Evolutionary conservation across 129 eudicot genomes (phyloP), one percentile per base, ranked within the genome.

Genomic region (Escallonia rubra): DNA sequence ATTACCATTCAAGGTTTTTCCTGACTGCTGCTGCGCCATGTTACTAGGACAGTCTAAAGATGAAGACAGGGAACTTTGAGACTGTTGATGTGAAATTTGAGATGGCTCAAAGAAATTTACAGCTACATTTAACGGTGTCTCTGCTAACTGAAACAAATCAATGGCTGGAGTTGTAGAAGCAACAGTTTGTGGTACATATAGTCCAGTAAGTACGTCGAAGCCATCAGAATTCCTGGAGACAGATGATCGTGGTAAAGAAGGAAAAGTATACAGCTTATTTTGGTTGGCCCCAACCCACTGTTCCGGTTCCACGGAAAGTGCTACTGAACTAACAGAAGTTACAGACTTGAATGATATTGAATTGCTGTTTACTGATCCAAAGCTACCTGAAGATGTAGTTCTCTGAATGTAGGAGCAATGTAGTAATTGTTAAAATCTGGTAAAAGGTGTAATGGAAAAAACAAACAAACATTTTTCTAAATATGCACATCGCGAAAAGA

Each of bases 171-270:
- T 74, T 66, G 79, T 43, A 43, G 85, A 66, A 49, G 79, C 61
- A 59, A 73, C 71, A 41, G 79, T 65, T 64, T 79, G 84, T 34
- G 80, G 69, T 54, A 72, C 74, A 71, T 62, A 72, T 59, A 86
- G 86, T 74, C 68, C 75, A 72, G 49, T 60, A 51, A 87, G 82
- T 48, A 87, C 92, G 72, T 87, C 86, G 78, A 86, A 58, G 53
- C 78, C 83, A 70, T 64, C 72, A 63, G 73, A 78, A 71, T 65
- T 64, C 59, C 61, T 68, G 50, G 86, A 57, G 9, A 64, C 65
- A 45, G 83, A 73, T 43, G 69, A 53, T 50, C 61, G 79, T 13
- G 83, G 74, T 13, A 44, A 43, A 34, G 81, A 64, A 50, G 87
- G 65, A 13, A 80, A 9, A 63, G 72, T 38, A 16, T 81, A 56